Evolutionary conservation across 768 basidiomycete genomes (phyloP), one percentile per base, ranked within the genome.

Genomic region (Chalciporus chontae): DNA sequence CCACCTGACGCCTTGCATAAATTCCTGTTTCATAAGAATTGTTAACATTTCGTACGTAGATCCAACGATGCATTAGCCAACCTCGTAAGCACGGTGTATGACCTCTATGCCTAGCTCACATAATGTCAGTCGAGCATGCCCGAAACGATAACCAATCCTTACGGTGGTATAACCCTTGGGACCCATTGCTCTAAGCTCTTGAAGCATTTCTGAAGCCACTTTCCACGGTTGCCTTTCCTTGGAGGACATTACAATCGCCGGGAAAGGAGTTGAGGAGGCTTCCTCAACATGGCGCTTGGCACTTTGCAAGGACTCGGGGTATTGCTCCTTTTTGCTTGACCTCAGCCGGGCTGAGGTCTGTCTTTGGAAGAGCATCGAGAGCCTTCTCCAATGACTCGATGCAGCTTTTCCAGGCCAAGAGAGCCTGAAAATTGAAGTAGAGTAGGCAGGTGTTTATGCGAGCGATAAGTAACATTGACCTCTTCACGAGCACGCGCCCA

Each of bases 241-340:
- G 2, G 18, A 14, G 34, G 14, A 41, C 15, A 17, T 18, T 31
- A 29, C 3, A 41, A 6, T 29, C 1, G n/a, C 15, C 32, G 38
- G 23, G 8, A 1, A 11, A 14, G 15, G 43, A 24, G 4, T 38
- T 21, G 18, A 39, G 17, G 34, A 21, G 17, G 31, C 17, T 26
- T 52, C 27, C 40, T 53, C 19, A 8, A 31, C n/a, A 47, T 64
- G 50, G 7, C 63, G 63, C 34, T 64, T 64, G 21, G 45, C 43
- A 1, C 37, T 41, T 31, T 63, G 56, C 8, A 73, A 50, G 9
- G 63, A 60, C 0, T 59, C 59, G 8, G 60, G 48, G 45, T 73
- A 74, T 52, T 74, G 71, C 2, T 56, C 53, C 42, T 67, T 69
- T n/a, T 40, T 75, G 71, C 31, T 56, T 61, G 52, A 62, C 52